These are phyloP conservation scores for Talaromyces islandicus DNA, from an alignment of 2,329 filamentous ascomycete species.

Conservation along the genomic window DNA sequence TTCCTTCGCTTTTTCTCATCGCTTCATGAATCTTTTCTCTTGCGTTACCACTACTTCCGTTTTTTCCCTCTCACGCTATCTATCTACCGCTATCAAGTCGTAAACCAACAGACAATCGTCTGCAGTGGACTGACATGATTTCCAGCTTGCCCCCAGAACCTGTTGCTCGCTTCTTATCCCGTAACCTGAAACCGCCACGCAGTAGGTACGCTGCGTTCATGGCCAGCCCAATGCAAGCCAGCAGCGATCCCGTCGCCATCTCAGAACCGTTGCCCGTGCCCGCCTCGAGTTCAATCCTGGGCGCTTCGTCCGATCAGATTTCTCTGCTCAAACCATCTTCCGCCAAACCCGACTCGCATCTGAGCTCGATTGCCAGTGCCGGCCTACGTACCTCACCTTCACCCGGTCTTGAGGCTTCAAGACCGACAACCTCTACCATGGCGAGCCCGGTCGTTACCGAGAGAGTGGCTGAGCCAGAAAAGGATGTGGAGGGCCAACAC, in stretches of 20 bases:
- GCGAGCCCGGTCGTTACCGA: constrained; percentile 46
- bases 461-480: constrained; percentile 25
- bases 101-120: background rate
- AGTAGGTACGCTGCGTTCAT: constrained; percentile 31
- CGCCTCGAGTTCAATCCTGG: constrained; percentile 22
- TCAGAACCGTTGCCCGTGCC: constrained; percentile 27
- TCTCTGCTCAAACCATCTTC: constrained; percentile 28
- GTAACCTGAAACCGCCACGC: constrained; percentile 26
- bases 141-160: constrained; percentile 21
- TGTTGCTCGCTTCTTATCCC: constrained; percentile 17
- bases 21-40: background rate
- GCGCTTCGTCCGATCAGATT: constrained; percentile 24
- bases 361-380: constrained; percentile 38
- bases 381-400: constrained; percentile 31
- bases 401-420: constrained; percentile 28
- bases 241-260: constrained; percentile 34
- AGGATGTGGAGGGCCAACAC: constrained; percentile 18
- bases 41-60: background rate
- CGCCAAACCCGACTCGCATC: constrained; percentile 28
- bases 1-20: background rate
- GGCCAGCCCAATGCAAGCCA: constrained; percentile 38
- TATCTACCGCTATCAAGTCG: background rate
- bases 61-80: background rate
- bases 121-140: constrained; percentile 28
- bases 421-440: constrained; percentile 30